Evolutionary conservation across 768 basidiomycete genomes (phyloP).

Genomic region (Collybia sordida): DNA sequence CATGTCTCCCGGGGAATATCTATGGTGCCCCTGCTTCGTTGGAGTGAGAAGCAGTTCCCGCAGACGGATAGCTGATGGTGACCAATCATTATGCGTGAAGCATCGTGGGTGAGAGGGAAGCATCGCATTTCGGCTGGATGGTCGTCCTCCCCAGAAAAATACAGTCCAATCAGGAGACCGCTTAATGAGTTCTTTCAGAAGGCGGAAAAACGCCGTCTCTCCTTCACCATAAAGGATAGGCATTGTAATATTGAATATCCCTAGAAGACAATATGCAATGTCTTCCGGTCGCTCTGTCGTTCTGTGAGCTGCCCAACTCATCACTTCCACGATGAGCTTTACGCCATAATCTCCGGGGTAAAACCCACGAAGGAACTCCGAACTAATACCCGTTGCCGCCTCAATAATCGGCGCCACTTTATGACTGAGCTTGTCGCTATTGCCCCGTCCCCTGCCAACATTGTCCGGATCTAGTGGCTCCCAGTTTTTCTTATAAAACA

Average conservation of each 20-base stretch:
- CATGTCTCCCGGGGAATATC: too few relatives aligned
- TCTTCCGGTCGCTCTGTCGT: background rate
- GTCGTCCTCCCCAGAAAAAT: too few relatives aligned
- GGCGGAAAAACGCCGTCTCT: background rate
- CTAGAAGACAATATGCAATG: background rate
- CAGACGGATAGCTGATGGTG: too few relatives aligned
- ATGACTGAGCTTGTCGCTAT: background rate
- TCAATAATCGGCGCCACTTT: background rate
- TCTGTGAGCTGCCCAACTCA: background rate
- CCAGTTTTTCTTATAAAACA: background rate
- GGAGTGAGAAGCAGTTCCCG: too few relatives aligned
- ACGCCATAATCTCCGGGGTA: background rate
- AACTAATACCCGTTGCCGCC: background rate
- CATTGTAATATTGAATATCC: background rate
- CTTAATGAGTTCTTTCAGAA: background rate
- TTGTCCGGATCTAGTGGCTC: too few relatives aligned
- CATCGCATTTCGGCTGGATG: too few relatives aligned
- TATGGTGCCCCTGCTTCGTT: too few relatives aligned
- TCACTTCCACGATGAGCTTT: background rate
- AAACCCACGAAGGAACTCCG: background rate
- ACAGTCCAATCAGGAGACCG: too few relatives aligned
- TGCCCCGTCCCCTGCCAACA: too few relatives aligned
- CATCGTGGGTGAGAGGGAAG: too few relatives aligned
- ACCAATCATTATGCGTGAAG: too few relatives aligned
- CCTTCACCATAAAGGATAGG: constrained; percentile 2